These are phyloP conservation scores for Ogataea angusta DNA, from an alignment of 805 yeast species.

Conservation along the genomic window DNA sequence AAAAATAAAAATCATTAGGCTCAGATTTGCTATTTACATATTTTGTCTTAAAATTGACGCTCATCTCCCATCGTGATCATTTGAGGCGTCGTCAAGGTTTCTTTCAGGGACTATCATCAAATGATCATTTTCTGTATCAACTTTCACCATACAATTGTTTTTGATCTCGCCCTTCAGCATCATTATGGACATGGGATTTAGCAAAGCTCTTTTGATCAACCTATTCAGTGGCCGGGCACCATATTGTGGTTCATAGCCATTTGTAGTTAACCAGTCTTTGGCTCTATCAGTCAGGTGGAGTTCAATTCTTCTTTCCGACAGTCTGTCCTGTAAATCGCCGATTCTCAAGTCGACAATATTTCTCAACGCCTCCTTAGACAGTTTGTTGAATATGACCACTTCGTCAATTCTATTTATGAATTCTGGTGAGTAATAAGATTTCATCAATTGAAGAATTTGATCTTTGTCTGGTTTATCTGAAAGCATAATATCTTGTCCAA, in stretches of 20 bases:
- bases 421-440: constrained; percentile 83
- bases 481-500: constrained; percentile 87
- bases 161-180: constrained; percentile 77
- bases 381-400: constrained; percentile 85
- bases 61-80: too few species aligned
- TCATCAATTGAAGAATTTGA: constrained; percentile 66
- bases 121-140: constrained; percentile 40
- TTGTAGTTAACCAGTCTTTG: constrained; percentile 71
- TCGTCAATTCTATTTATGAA: constrained; percentile 94
- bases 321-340: constrained; percentile 73
- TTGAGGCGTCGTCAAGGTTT: too few species aligned
- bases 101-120: constrained; percentile 5
- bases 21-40: too few species aligned
- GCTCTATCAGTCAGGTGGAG: constrained; percentile 54
- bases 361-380: constrained; percentile 71
- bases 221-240: constrained; percentile 98
- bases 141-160: constrained; percentile 51
- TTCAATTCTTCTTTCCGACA: constrained; percentile 72
- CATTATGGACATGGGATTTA: constrained; percentile 83
- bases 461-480: constrained; percentile 62
- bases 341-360: constrained; percentile 84
- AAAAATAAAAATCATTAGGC: too few species aligned
- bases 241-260: constrained; percentile 87
- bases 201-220: constrained; percentile 73
- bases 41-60: too few species aligned